Evolutionary conservation across 2,329 filamentous ascomycete species (phyloP).

Genomic region (Fusarium sp.): DNA sequence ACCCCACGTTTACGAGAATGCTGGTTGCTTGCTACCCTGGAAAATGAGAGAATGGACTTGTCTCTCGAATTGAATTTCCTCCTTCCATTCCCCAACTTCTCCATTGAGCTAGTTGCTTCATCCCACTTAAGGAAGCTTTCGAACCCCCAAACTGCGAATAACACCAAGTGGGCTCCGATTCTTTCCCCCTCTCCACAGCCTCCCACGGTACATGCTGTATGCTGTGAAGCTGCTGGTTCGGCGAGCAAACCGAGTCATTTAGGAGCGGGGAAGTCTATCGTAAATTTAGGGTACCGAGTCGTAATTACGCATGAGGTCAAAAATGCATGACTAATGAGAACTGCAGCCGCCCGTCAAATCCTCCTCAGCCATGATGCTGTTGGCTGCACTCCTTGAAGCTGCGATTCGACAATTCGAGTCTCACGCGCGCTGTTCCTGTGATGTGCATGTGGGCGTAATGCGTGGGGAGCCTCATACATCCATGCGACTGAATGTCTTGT

Average conservation of each 20-base stretch:
- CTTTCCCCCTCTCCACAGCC: conserved; percentile 24
- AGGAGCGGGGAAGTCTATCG: conserved; percentile 11
- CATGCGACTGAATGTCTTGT: neutral
- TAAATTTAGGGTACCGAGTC: conserved; percentile 12
- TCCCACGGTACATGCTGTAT: conserved; percentile 12
- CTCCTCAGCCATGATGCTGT: conserved; percentile 4
- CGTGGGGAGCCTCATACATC: conserved; percentile 29
- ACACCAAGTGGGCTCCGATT: conserved; percentile 15
- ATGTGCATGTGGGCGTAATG: conserved; percentile 29
- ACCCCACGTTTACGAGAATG: conserved; percentile 13
- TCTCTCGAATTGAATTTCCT: neutral
- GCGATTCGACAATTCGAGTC: conserved; percentile 25
- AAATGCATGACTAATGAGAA: conserved; percentile 40
- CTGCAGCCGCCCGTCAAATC: conserved; percentile 1
- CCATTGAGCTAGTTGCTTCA: conserved; percentile 13
- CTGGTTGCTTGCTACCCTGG: neutral
- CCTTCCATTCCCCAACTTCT: conserved; percentile 4
- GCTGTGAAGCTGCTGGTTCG: conserved; percentile 3
- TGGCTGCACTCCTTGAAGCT: neutral
- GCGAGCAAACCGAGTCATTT: conserved; percentile 11
- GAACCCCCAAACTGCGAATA: conserved; percentile 26
- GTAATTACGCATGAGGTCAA: conserved; percentile 30
- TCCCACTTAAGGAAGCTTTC: neutral
- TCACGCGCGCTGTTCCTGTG: conserved; percentile 31
- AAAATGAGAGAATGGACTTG: conserved; percentile 5